These are phyloP conservation scores for Mesembryanthemum crystallinum DNA, from an alignment of 148 eudicot genomes.

Conservation along the genomic window DNA sequence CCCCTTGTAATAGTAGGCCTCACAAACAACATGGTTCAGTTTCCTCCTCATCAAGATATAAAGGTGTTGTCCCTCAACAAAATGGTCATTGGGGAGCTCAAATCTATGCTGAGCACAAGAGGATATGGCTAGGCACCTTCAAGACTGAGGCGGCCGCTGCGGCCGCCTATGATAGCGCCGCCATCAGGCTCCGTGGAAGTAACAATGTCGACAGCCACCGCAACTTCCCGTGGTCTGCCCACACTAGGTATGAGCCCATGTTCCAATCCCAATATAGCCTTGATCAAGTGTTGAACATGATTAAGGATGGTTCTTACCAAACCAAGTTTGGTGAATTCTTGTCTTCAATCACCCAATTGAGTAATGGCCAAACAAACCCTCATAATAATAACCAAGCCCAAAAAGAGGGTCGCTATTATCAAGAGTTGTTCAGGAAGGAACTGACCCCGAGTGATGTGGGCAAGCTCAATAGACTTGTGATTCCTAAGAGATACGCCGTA, in stretches of 20 bases:
- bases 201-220: conserved; percentile 22
- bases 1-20: neutral
- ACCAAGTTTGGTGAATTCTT: conserved; percentile 37
- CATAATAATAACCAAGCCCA: neutral
- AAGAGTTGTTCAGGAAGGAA: conserved; percentile 40
- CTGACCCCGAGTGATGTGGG: conserved; percentile 58
- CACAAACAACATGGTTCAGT: neutral
- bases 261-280: conserved; percentile 30
- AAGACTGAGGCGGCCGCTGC: conserved; percentile 44
- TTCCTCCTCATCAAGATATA: conserved; percentile 21
- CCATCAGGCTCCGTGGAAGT: conserved; percentile 31
- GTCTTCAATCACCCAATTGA: neutral
- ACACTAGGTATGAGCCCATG: conserved; percentile 22
- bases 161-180: conserved; percentile 51
- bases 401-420: conserved; percentile 15
- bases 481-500: conserved; percentile 47
- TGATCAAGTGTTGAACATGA: conserved; percentile 38
- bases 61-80: conserved; percentile 40
- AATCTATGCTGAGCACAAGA: conserved; percentile 40
- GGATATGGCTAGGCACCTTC: conserved; percentile 58
- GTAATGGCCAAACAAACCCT: neutral
- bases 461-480: conserved; percentile 46
- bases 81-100: conserved; percentile 61
- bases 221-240: conserved; percentile 27
- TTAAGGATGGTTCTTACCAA: conserved; percentile 48